Percentiles rank a stretch among this genome's conserved stretches.
phyloP scores from a whole-genome alignment of 441 rosid genomes.

The Bocquillonia castaneifolia region DNA sequence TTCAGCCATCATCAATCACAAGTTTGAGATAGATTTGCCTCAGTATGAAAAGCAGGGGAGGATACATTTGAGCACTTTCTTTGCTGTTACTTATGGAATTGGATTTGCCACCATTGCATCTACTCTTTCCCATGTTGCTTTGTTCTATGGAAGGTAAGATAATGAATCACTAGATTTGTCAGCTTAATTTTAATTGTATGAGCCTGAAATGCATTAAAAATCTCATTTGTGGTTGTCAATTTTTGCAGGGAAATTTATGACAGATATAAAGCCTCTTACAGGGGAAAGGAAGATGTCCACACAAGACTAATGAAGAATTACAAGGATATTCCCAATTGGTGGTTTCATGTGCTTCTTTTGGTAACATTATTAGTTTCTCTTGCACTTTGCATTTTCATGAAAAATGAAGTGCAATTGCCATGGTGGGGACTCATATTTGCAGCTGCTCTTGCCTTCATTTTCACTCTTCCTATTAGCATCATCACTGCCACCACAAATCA shows the following conservation, averaged over 20 bases:
- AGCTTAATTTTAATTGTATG: too few species aligned
- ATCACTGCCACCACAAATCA: slow-evolving; percentile 45
- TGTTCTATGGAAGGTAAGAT: slow-evolving; percentile 42
- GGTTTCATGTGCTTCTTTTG: slow-evolving; percentile 34
- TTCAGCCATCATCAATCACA: slow-evolving; percentile 24
- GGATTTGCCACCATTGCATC: slow-evolving; percentile 36
- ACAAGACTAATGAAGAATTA: slow-evolving; percentile 36
- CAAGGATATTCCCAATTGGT: slow-evolving; percentile 39
- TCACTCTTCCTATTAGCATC: slow-evolving; percentile 42
- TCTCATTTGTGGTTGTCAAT: not conserved
- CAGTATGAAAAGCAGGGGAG: slow-evolving; percentile 23
- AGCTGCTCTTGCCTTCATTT: slow-evolving; percentile 32
- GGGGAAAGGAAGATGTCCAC: slow-evolving; percentile 36
- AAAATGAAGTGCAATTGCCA: slow-evolving; percentile 39
- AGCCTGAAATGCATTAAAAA: not conserved
- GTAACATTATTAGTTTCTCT: slow-evolving; percentile 28
- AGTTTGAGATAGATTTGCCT: slow-evolving; percentile 30
- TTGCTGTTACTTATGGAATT: slow-evolving; percentile 33
- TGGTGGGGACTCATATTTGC: slow-evolving; percentile 47
- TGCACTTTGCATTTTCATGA: slow-evolving; percentile 28
- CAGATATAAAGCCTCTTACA: slow-evolving; percentile 27
- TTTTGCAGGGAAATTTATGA: slow-evolving; percentile 35
- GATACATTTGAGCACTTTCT: slow-evolving; percentile 32
- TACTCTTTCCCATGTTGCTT: slow-evolving; percentile 29
- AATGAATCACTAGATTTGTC: not conserved